Conservation (phyloP, 306 rosid genomes). For the Castanea crenata region DNA sequence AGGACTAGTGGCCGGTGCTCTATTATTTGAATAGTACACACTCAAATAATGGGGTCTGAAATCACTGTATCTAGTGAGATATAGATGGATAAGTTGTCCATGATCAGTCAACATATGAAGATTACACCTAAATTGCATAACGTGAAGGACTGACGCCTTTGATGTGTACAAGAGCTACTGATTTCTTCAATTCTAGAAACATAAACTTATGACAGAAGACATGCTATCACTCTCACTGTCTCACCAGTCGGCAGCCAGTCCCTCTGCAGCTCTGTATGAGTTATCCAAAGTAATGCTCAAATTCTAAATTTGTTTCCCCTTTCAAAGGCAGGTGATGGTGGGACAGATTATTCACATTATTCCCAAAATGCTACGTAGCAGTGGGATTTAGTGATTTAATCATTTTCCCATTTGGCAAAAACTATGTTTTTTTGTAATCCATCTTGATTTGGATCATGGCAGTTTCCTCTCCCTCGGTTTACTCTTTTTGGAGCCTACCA, state of each 20-base stretch:
- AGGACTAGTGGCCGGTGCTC: too few relatives aligned
- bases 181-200: constrained; percentile 22
- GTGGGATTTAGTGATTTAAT: too few relatives aligned
- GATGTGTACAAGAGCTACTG: constrained; percentile 19
- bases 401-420: not conserved
- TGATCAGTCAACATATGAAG: constrained; percentile 35
- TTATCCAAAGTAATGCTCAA: constrained; percentile 1
- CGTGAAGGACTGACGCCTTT: constrained; percentile 33
- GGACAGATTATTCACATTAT: not conserved
- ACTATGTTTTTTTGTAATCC: not conserved
- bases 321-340: not conserved
- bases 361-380: not conserved
- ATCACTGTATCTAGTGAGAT: constrained; percentile 16
- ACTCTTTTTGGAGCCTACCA: not conserved
- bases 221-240: constrained; percentile 18
- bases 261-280: not conserved
- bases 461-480: not conserved
- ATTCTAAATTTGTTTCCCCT: not conserved
- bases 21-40: too few relatives aligned
- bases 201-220: constrained; percentile 33
- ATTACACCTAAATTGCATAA: constrained; percentile 31
- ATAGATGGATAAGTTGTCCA: not conserved
- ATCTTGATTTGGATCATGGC: not conserved
- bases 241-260: not conserved
- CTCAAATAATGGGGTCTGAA: not conserved